A percentile compares a stretch with the other conserved stretches of the same genome.
phyloP scores from a whole-genome alignment of 768 basidiomycete species.

The Mycena crocata region DNA sequence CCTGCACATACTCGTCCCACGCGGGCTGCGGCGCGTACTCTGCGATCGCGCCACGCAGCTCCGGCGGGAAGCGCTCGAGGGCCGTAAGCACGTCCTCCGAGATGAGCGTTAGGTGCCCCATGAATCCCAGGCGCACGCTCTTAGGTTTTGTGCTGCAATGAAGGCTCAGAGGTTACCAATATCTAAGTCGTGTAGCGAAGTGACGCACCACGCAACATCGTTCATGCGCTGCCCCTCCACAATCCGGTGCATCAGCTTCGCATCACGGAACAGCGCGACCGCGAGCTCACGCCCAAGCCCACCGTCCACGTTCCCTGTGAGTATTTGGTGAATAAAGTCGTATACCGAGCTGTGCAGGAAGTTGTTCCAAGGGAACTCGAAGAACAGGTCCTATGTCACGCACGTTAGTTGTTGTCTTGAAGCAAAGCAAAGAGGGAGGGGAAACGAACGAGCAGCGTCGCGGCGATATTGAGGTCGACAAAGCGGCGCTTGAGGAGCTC shows the following conservation, averaged over 20 bases:
- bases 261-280: slow-evolving; percentile 88
- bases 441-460: slow-evolving; percentile 78
- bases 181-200: slow-evolving; percentile 8
- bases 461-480: slow-evolving; percentile 77
- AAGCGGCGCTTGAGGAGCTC: slow-evolving; percentile 86
- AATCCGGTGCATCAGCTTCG: slow-evolving; percentile 83
- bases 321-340: slow-evolving; percentile 94
- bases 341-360: slow-evolving; percentile 97
- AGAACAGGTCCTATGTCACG: slow-evolving; percentile 84
- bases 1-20: slow-evolving; percentile 93
- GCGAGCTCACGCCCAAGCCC: slow-evolving; percentile 88
- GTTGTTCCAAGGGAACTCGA: slow-evolving; percentile 97
- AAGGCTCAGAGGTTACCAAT: not conserved
- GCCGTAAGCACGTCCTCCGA: slow-evolving; percentile 94
- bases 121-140: slow-evolving; percentile 88
- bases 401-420: not conserved
- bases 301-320: slow-evolving; percentile 88
- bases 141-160: slow-evolving; percentile 72
- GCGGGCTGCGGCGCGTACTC: slow-evolving; percentile 77
- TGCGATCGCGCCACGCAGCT: slow-evolving; percentile 73
- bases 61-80: slow-evolving; percentile 87
- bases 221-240: slow-evolving; percentile 87
- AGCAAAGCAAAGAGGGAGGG: slow-evolving; percentile 33
- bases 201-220: slow-evolving; percentile 75
- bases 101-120: slow-evolving; percentile 96